Percentiles rank a stretch among this genome's conserved stretches.
phyloP scores from a whole-genome alignment of 345 rosid genomes.

The Populus tremula region DNA sequence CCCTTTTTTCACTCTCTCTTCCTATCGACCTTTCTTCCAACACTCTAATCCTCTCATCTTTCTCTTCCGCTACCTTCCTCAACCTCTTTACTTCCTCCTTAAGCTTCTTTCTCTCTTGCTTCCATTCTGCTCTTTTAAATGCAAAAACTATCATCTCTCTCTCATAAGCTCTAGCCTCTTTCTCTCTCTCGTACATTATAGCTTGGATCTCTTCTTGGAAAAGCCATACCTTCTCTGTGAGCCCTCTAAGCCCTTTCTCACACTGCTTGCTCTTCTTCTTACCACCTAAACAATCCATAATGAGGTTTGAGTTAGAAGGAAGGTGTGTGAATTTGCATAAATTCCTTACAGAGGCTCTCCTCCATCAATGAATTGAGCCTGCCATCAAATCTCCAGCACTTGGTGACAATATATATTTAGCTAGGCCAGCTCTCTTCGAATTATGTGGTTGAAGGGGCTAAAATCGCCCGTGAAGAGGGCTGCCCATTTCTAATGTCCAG shows the following conservation, averaged over 20 bases:
- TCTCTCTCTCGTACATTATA: constrained; percentile 48
- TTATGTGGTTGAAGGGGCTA: constrained; percentile 10
- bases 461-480: constrained; percentile 32
- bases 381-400: not conserved
- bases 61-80: constrained; percentile 43
- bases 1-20: constrained; percentile 26
- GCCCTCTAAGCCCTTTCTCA: constrained; percentile 17
- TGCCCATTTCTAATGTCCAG: not conserved
- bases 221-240: constrained; percentile 43
- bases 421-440: not conserved
- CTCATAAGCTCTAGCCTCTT: constrained; percentile 36
- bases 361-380: constrained; percentile 15
- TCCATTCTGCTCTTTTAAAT: constrained; percentile 64
- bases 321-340: constrained; percentile 34
- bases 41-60: constrained; percentile 36
- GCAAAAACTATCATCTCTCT: constrained; percentile 44
- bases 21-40: constrained; percentile 12
- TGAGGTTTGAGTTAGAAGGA: constrained; percentile 12
- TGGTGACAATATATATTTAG: not conserved
- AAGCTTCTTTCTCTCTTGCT: constrained; percentile 59
- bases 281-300: constrained; percentile 49
- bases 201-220: constrained; percentile 44
- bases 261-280: constrained; percentile 32
- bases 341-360: constrained; percentile 33
- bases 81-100: constrained; percentile 60